Conservation (phyloP, 768 basidiomycete genomes). For the Trametopsis cervina region DNA sequence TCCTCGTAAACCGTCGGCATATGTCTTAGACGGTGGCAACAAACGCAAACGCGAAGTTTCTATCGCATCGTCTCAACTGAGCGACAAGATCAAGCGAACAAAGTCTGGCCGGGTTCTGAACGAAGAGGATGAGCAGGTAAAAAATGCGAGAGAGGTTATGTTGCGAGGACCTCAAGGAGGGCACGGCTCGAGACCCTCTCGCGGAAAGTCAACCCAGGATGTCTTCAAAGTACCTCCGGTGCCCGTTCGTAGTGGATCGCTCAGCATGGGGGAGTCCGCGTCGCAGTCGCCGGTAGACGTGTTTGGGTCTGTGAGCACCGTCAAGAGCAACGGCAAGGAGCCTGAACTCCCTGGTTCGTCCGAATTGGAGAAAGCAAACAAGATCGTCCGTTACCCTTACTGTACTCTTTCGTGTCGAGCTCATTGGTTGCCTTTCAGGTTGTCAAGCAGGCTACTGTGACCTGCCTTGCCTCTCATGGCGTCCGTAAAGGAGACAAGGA, state of each 20-base stretch:
- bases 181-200: conserved; percentile 6
- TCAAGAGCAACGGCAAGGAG: conserved; percentile 27
- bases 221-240: conserved; percentile 21
- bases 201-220: conserved; percentile 2
- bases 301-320: conserved; percentile 1
- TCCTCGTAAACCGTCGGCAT: conserved; percentile 56
- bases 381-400: conserved; percentile 35
- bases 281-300: conserved; percentile 6
- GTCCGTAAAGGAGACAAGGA: conserved; percentile 30
- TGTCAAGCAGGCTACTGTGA: conserved; percentile 33
- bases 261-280: conserved; percentile 10
- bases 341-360: conserved; percentile 33
- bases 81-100: conserved; percentile 21
- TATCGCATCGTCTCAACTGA: conserved; percentile 10
- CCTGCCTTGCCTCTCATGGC: conserved; percentile 25
- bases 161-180: conserved; percentile 16
- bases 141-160: conserved; percentile 33
- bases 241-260: conserved; percentile 5
- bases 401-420: neutral
- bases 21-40: conserved; percentile 16
- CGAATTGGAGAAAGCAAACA: conserved; percentile 52
- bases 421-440: conserved; percentile 19
- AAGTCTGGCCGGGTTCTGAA: conserved; percentile 1
- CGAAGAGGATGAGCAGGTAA: conserved; percentile 26
- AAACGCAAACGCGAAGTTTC: conserved; percentile 20